Conservation (phyloP, 2,329 filamentous ascomycete species). For the Scytalidium sp. region DNA sequence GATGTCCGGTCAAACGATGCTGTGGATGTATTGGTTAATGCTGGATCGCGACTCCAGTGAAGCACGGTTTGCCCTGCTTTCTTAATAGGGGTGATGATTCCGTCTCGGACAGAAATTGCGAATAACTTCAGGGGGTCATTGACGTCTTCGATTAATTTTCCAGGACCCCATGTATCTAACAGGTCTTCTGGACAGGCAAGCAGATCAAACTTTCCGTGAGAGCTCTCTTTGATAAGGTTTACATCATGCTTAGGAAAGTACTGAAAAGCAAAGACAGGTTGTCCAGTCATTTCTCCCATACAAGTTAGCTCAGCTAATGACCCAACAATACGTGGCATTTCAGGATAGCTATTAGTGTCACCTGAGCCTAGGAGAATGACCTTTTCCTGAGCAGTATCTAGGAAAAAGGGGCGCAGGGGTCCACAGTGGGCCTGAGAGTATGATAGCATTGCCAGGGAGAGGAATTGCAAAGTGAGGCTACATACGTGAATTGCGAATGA, state of each 20-base stretch:
- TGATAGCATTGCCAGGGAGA: conserved; percentile 7
- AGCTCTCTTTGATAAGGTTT: neutral
- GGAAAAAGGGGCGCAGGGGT: conserved; percentile 11
- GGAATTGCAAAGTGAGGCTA: conserved; percentile 11
- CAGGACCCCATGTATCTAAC: conserved; percentile 17
- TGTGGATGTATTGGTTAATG: conserved; percentile 8
- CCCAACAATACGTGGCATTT: neutral
- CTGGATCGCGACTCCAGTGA: conserved; percentile 8
- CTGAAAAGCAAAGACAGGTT: conserved; percentile 9
- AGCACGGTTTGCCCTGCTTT: neutral
- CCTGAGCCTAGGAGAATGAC: conserved; percentile 5
- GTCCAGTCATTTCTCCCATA: conserved; percentile 10
- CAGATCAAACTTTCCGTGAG: conserved; percentile 6
- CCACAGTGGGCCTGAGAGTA: conserved; percentile 13
- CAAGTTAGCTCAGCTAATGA: conserved; percentile 9
- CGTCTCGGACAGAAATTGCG: neutral
- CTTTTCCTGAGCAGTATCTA: conserved; percentile 3
- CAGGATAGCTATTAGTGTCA: neutral
- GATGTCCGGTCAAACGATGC: neutral
- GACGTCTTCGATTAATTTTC: neutral
- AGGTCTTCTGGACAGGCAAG: conserved; percentile 13
- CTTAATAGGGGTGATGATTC: neutral
- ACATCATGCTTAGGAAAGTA: neutral
- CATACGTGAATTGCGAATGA: neutral
- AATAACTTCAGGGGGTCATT: neutral